Conservation (phyloP, 139 green algal species). For the Pseudopediastrum boryanum region DNA sequence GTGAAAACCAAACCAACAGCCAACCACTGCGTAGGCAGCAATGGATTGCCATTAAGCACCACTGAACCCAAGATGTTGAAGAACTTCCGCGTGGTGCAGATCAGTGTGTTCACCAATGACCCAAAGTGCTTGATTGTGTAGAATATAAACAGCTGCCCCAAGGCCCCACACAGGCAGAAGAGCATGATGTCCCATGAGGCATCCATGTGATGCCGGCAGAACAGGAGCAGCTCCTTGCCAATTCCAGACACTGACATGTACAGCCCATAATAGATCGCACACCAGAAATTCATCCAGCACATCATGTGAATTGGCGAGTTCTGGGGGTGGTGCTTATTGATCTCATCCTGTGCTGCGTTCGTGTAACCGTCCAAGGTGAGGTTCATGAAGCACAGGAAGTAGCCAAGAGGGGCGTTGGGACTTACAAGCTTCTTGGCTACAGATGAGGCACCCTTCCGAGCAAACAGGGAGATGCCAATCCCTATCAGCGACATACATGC, state of each 20-base stretch:
- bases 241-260: constrained; percentile 58
- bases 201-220: constrained; percentile 74
- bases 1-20: constrained; percentile 92
- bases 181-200: constrained; percentile 77
- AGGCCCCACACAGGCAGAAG: constrained; percentile 93
- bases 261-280: constrained; percentile 69
- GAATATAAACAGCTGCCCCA: constrained; percentile 99
- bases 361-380: constrained; percentile 96
- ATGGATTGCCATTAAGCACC: constrained; percentile 62
- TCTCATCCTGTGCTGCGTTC: constrained; percentile 88
- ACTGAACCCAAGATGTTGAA: constrained; percentile 95
- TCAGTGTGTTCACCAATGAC: constrained; percentile 86
- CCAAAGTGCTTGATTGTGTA: constrained; percentile 94
- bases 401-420: constrained; percentile 89
- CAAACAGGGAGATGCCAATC: constrained; percentile 82
- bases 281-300: constrained; percentile 98
- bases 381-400: constrained; percentile 92
- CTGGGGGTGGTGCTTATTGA: constrained; percentile 72
- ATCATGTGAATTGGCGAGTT: constrained; percentile 92
- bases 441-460: constrained; percentile 49
- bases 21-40: constrained; percentile 88
- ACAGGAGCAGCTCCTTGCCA: constrained; percentile 65
- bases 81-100: constrained; percentile 99
- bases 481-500: constrained; percentile 85
- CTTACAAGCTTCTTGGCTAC: constrained; percentile 72